Conservation (phyloP, 768 basidiomycete species). For the Chalciporus pseudorubinellus region DNA sequence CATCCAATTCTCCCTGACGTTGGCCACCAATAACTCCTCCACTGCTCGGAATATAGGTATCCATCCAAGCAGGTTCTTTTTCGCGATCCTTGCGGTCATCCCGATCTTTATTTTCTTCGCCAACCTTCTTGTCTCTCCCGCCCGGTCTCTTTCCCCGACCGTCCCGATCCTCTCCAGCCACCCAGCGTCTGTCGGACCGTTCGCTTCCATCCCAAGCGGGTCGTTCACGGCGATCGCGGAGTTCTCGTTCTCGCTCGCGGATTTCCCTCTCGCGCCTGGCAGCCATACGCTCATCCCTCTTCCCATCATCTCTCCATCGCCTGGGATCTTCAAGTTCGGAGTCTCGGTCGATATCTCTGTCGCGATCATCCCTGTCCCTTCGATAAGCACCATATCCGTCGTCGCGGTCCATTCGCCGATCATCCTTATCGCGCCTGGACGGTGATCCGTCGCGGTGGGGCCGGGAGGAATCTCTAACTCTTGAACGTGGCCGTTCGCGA, state of each 20-base stretch:
- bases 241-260: constrained; percentile 37
- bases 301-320: constrained; percentile 81
- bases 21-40: constrained; percentile 62
- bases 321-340: constrained; percentile 64
- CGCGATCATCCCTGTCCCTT: constrained; percentile 38
- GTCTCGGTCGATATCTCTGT: constrained; percentile 45
- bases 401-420: constrained; percentile 36
- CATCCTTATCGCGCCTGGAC: constrained; percentile 47
- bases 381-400: constrained; percentile 21
- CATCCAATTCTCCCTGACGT: constrained; percentile 66
- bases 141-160: constrained; percentile 54
- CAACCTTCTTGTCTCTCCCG: constrained; percentile 57
- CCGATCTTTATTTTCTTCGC: constrained; percentile 47
- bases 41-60: constrained; percentile 70
- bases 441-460: constrained; percentile 57
- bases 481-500: constrained; percentile 65
- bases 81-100: constrained; percentile 58
- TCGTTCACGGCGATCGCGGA: constrained; percentile 45
- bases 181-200: constrained; percentile 52
- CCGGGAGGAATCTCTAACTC: constrained; percentile 60
- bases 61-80: constrained; percentile 93
- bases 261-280: constrained; percentile 55
- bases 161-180: constrained; percentile 66
- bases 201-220: constrained; percentile 50
- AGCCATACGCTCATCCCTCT: constrained; percentile 71